Base-by-base conservation (phyloP, 805 yeast genomes). In the Candida silvicultrix region DNA sequence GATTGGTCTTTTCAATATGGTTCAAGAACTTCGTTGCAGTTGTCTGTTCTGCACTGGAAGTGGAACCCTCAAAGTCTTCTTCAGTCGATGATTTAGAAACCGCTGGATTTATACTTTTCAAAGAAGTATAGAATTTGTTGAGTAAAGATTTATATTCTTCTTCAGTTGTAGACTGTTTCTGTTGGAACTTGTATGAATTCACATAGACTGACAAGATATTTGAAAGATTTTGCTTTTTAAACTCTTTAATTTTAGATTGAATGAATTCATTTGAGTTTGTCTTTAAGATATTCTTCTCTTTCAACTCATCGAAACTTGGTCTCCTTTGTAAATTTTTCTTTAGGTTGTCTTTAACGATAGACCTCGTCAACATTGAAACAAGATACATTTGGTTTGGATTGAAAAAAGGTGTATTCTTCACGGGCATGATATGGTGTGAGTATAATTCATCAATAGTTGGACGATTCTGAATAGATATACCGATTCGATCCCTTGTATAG, bases 371-470 rank as follows among this genome's bases (percentile, higher is more conserved):
- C 20, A 23, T 44, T 16, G 38, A 40, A 4, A 36, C 34, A 14
- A 47, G 23, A 7, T 46, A 34, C 28, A 39, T 41, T 16, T 50
- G 45, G 11, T 45, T 40, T 4, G 41, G 34, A 32, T 42, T 52
- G 31, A 50, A 47, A 10, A 35, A 44, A 6, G 39, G 28, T 7
- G 31, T 28, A 11, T 7, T 34, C 15, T 49, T 14, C 2, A 45
- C 29, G 2, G 59, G 62, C 10, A 58, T 18, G 16, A 56, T 52
- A 39, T 58, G 51, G 21, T 45, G 46, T 8, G 51, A 48, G 36
- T 50, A 50, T 14, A 58, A 42, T 9, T 44, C 42, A 5, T 32
- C 25, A 1, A 50, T 22, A 1, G 48, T 44, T 0, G 60, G 60
- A 15, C 60, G 45, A 7, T 51, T 19, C 2, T 45, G 28, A 5